Evolutionary conservation across 306 rosid species (phyloP), one percentile per base, ranked within the genome.

Genomic region (Vachellia collinsii): DNA sequence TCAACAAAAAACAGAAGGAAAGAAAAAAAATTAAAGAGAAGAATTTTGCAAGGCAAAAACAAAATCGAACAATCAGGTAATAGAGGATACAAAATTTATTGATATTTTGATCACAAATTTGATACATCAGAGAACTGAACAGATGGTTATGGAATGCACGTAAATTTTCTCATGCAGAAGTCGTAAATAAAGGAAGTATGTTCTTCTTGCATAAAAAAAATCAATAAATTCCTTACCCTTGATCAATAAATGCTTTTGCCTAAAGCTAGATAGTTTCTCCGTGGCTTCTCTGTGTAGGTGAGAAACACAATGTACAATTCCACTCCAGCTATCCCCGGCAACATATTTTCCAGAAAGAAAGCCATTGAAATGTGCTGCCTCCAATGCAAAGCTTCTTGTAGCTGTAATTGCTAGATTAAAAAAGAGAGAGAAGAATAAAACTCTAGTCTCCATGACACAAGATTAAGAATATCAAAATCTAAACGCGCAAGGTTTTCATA

Each of bases 211-310:
- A 89, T 65, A 80, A 80, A n/a, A 51, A 50, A 19, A 12, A 54
- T 54, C 81, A 53, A 88, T 41, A 39, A 25, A 39, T 41, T 68
- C 17, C 48, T 4, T 43, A 81, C 89, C 92, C 46, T 87, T 74
- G 74, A 86, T 83, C 75, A 82, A 85, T 77, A 85, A 79, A 66
- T 83, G 79, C 13, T 77, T 90, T 79, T 80, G 81, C 81, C 83
- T 86, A 67, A 94, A 84, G 85, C 74, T 77, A 59, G 85, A 69
- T n/a, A 93, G 61, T 68, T 88, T 86, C 74, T 75, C 85, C 74
- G 72, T 59, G 70, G 92, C 95, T 83, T 92, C 93, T 85, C 87
- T 85, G 80, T 88, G 97, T 72, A 92, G 79, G 44, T 86, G 87
- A 71, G 80, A 79, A 72, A 89, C 44, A 79, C 61, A 56, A 77